phyloP scores from a whole-genome alignment of 2,329 filamentous ascomycete species.

The Ceratocystis smalleyi region DNA sequence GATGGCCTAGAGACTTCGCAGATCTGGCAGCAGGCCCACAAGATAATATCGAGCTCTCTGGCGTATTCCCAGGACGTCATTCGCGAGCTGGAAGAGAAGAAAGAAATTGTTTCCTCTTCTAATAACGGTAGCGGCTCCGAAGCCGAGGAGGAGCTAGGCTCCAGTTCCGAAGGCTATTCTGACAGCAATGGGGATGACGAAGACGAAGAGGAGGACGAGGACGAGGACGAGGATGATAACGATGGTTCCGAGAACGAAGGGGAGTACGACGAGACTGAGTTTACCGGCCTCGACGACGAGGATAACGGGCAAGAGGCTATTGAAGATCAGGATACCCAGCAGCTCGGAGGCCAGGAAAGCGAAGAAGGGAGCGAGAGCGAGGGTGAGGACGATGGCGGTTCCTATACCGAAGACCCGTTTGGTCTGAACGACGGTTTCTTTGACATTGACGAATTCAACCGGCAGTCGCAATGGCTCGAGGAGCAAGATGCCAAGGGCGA shows the following conservation, averaged over 20 bases:
- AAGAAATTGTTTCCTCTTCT: conserved; percentile 28
- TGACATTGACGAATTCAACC: conserved; percentile 94
- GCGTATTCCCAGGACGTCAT: conserved; percentile 34
- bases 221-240: conserved; percentile 19
- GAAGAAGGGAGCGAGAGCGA: conserved; percentile 29
- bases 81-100: conserved; percentile 33
- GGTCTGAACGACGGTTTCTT: conserved; percentile 97
- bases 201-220: conserved; percentile 21
- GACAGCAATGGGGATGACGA: conserved; percentile 26
- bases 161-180: conserved; percentile 24
- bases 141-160: conserved; percentile 22
- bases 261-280: conserved; percentile 8
- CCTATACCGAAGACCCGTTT: conserved; percentile 55
- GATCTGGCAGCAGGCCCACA: conserved; percentile 84
- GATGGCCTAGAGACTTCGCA: conserved; percentile 79
- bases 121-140: conserved; percentile 21
- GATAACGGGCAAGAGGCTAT: conserved; percentile 24
- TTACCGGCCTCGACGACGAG: conserved; percentile 21
- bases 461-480: conserved; percentile 77
- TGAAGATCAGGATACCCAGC: conserved; percentile 5
- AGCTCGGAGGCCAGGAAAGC: conserved; percentile 15
- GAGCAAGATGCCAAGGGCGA: conserved; percentile 67
- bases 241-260: conserved; percentile 17
- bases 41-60: conserved; percentile 51
- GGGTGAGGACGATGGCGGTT: conserved; percentile 32